Conservation (phyloP, 805 yeast genomes). For the Lipomyces chichibuensis region DNA sequence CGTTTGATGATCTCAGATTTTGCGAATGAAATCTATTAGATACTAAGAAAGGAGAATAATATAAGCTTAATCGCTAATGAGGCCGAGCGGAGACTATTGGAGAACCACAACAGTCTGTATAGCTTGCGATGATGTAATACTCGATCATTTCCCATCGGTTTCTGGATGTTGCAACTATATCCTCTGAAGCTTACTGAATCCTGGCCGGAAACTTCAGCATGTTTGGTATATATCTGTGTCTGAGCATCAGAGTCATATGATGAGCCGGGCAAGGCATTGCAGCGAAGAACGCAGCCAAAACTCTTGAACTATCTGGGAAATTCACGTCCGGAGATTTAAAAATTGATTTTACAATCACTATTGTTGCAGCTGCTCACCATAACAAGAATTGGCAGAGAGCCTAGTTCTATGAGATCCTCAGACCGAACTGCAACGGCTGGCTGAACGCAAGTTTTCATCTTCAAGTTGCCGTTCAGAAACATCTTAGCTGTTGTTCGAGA, state of each 20-base stretch:
- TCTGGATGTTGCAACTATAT: too few relatives aligned
- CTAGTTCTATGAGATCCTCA: constrained; percentile 3
- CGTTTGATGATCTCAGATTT: too few relatives aligned
- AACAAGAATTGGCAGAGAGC: background rate
- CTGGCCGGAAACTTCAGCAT: constrained; percentile 10
- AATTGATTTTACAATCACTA: background rate
- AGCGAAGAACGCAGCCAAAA: background rate
- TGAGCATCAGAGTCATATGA: constrained; percentile 6
- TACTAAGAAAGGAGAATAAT: too few relatives aligned
- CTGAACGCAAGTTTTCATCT: constrained; percentile 16
- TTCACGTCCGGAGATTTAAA: background rate
- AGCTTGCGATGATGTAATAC: too few relatives aligned
- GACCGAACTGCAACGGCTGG: constrained; percentile 5
- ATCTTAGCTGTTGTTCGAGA: constrained; percentile 13
- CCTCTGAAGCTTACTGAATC: background rate
- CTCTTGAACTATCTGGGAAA: constrained; percentile 6
- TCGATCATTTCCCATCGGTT: too few relatives aligned
- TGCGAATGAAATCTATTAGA: too few relatives aligned
- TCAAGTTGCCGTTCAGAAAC: background rate
- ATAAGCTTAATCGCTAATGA: too few relatives aligned
- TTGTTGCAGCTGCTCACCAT: constrained; percentile 10
- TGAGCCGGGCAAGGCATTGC: constrained; percentile 2
- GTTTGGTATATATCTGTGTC: constrained; percentile 15
- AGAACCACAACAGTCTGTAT: too few relatives aligned
- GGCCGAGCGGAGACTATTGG: too few relatives aligned